phyloP scores from a whole-genome alignment of 371 early-diverging fungal species.

The Syncephalis fuscata region DNA sequence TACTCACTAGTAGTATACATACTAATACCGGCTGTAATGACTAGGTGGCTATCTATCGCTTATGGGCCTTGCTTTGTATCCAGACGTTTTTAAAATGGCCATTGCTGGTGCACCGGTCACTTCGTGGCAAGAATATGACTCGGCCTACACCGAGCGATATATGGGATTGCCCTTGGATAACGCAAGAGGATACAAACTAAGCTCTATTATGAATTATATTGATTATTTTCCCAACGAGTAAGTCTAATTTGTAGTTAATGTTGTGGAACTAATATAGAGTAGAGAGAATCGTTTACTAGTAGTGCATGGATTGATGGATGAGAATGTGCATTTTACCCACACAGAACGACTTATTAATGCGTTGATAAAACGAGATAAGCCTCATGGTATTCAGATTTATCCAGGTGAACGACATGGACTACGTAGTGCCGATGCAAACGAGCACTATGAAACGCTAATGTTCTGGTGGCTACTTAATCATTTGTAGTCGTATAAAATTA shows the following conservation, averaged over 20 bases:
- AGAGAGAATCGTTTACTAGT: constrained; percentile 48
- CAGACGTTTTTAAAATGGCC: constrained; percentile 41
- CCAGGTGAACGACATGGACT: constrained; percentile 64
- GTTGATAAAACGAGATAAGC: constrained; percentile 34
- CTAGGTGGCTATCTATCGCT: constrained; percentile 53
- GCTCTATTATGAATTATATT: constrained; percentile 31
- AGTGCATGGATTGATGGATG: constrained; percentile 64
- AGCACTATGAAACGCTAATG: constrained; percentile 68
- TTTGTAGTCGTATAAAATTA: no score
- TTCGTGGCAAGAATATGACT: constrained; percentile 53
- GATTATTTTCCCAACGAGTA: constrained; percentile 44
- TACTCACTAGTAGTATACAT: no score
- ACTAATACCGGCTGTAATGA: no score
- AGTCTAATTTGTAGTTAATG: not conserved
- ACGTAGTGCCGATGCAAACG: constrained; percentile 42
- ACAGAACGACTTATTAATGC: constrained; percentile 35
- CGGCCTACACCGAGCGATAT: constrained; percentile 66
- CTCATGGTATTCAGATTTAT: constrained; percentile 46
- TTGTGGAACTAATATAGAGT: no score
- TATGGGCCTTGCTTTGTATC: constrained; percentile 45
- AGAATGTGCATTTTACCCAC: constrained; percentile 66
- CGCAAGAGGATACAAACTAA: constrained; percentile 23
- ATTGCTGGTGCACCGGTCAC: constrained; percentile 71
- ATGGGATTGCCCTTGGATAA: constrained; percentile 41
- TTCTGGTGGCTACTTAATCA: constrained; percentile 49